A percentile compares a stretch with the other conserved stretches of the same genome.
phyloP scores from a whole-genome alignment of 768 basidiomycete species.

The Lactifluus rugatus region DNA sequence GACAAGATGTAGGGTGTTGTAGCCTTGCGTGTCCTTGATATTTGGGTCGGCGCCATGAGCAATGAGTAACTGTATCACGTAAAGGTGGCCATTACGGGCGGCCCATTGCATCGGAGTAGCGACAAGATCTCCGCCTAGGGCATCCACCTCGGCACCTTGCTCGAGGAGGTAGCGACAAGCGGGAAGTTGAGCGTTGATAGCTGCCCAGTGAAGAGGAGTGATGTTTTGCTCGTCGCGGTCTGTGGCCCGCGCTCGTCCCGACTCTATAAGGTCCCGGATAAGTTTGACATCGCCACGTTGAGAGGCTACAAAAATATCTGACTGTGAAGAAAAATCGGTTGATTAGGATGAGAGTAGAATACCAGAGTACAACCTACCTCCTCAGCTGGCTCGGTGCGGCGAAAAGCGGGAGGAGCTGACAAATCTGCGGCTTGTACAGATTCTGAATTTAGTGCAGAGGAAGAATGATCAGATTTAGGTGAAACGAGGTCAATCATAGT shows the following conservation, averaged over 20 bases:
- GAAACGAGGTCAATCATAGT: too few species aligned
- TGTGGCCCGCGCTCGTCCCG: slow-evolving; percentile 57
- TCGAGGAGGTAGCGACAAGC: slow-evolving; percentile 83
- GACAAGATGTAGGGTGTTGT: slow-evolving; percentile 91
- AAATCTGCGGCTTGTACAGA: slow-evolving; percentile 37
- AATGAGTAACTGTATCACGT: slow-evolving; percentile 87
- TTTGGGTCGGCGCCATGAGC: slow-evolving; percentile 87
- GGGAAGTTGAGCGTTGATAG: slow-evolving; percentile 90
- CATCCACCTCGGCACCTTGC: slow-evolving; percentile 91
- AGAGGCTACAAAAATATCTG: slow-evolving; percentile 72
- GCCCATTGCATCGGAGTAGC: slow-evolving; percentile 99
- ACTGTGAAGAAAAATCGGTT: slow-evolving; percentile 26
- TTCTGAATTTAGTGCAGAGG: slow-evolving; percentile 33
- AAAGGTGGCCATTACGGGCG: slow-evolving; percentile 92
- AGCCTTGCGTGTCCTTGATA: slow-evolving; percentile 86
- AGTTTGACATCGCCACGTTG: slow-evolving; percentile 74
- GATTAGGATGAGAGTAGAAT: not conserved
- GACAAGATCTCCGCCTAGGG: slow-evolving; percentile 84
- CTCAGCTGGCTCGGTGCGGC: not conserved
- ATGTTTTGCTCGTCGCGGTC: slow-evolving; percentile 87
- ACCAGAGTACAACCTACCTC: not conserved
- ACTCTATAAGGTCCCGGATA: slow-evolving; percentile 58
- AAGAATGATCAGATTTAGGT: slow-evolving; percentile 23
- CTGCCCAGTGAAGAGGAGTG: slow-evolving; percentile 95
- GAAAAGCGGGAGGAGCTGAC: slow-evolving; percentile 22